Percentiles rank a stretch among this genome's conserved stretches.
Conservation (phyloP, 305 asterid species). For the Salvia sclarea region DNA sequence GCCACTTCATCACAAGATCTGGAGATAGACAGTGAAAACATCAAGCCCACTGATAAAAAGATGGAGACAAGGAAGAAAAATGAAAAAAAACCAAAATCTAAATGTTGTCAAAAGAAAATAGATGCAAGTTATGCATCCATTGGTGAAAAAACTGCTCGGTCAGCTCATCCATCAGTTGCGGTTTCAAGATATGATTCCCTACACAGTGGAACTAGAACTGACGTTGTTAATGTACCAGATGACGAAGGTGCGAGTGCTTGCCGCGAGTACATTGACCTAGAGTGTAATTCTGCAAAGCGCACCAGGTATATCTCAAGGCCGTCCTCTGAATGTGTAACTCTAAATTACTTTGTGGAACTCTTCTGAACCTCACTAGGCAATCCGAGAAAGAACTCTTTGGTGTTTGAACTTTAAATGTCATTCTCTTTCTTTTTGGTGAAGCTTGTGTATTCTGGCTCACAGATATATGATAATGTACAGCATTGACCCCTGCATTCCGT, state of each 20-base stretch:
- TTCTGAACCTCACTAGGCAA: constrained; percentile 27
- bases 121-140: constrained; percentile 36
- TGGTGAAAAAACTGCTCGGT: constrained; percentile 36
- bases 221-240: constrained; percentile 37
- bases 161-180: constrained; percentile 37
- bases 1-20: constrained; percentile 42
- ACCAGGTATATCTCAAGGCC: constrained; percentile 57
- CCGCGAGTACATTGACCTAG: constrained; percentile 57
- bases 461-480: constrained; percentile 6
- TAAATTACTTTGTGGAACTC: constrained; percentile 23
- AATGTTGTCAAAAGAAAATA: constrained; percentile 32
- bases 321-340: too few relatives aligned
- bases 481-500: background rate
- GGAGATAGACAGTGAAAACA: constrained; percentile 40
- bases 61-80: constrained; percentile 36
- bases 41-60: constrained; percentile 38
- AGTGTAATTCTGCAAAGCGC: constrained; percentile 49
- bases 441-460: background rate
- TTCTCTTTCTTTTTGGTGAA: constrained; percentile 4
- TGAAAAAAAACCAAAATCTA: constrained; percentile 35
- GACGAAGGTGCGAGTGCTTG: constrained; percentile 36
- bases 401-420: constrained; percentile 2
- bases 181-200: constrained; percentile 36
- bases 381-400: background rate
- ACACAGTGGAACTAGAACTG: constrained; percentile 31